phyloP scores from a whole-genome alignment of 2,329 filamentous ascomycete species.

The Neoascochyta sp. region DNA sequence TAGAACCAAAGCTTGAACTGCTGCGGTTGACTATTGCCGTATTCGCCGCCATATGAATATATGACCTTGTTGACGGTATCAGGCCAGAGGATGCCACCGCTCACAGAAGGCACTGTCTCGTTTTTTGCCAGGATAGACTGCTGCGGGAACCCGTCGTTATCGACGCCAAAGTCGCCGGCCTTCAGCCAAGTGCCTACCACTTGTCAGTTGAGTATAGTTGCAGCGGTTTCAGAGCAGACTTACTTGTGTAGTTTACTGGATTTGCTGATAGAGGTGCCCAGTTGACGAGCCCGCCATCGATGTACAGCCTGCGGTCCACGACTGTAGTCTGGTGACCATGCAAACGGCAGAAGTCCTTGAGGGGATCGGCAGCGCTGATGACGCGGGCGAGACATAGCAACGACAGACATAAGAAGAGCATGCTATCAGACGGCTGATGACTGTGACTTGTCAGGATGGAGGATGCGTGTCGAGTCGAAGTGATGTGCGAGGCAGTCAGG shows the following conservation, averaged over 20 bases:
- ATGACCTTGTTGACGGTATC: constrained; percentile 58
- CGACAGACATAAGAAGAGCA: background rate
- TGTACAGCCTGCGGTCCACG: constrained; percentile 55
- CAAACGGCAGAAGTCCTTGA: constrained; percentile 16
- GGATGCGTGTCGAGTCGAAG: background rate
- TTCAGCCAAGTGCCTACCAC: constrained; percentile 49
- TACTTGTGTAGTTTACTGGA: constrained; percentile 15
- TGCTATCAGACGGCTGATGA: background rate
- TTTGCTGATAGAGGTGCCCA: constrained; percentile 8
- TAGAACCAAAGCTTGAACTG: constrained; percentile 51
- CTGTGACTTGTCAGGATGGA: background rate
- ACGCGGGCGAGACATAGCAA: background rate
- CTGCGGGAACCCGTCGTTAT: constrained; percentile 44
- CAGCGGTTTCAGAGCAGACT: background rate
- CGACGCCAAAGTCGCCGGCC: constrained; percentile 50
- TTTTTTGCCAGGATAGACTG: constrained; percentile 56
- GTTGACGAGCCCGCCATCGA: constrained; percentile 42
- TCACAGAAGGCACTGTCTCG: constrained; percentile 48
- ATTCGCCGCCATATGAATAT: constrained; percentile 58
- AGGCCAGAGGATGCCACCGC: constrained; percentile 50
- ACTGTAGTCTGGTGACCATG: constrained; percentile 55
- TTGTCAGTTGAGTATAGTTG: background rate
- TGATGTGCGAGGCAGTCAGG: background rate
- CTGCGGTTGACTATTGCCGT: constrained; percentile 37
- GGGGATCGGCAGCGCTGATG: constrained; percentile 8